Base-by-base conservation (phyloP, 768 basidiomycete genomes). In the Psilocybe cyanescens region DNA sequence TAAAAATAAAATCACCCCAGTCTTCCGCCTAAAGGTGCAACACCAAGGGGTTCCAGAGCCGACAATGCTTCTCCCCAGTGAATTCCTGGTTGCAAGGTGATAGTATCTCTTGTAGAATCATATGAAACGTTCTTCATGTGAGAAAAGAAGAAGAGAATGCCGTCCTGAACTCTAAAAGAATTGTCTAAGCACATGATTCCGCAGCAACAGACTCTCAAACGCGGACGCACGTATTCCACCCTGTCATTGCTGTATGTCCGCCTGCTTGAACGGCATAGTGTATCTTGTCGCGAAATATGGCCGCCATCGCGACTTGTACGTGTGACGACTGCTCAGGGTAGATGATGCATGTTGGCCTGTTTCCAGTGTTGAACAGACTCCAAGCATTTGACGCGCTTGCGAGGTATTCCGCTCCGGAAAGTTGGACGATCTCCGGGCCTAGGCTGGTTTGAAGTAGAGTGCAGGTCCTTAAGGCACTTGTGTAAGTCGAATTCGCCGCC, bases 251-350 rank as follows among this genome's bases (percentile, higher is more conserved):
- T 57, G 73, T 75, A 60, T 81, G 80, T 5, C 76, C 76, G 12
- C 78, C 80, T 4, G 78, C 74, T 63, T 77, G 78, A 3, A 81
- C 80, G 19, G 78, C 78, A 60, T 81, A 81, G 30, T 69, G 71
- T 29, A 75, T 68, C 44, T 72, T 72, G 37, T 70, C 59, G 7
- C 63, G 46, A 64, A 71, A 80, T 54, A 81, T 78, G 4, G 70
- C 73, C 11, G 61, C 60, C 79, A 80, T 80, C 2, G 77, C 73
- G 31, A 56, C 59, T 59, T 75, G 75, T n/a, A 80, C 78, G 55
- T 81, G 69, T 8, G 55, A 31, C 6, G 72, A 63, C 33, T 65
- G 61, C 2, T 60, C 68, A 24, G 79, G 77, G 52, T 75, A 73
- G 1, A 79, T 74, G 57, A 79, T 72, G 53, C 79, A 81, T 6